Conservation (phyloP, 192 early-diverging fungal species). For the Neocallimastix lanati region DNA sequence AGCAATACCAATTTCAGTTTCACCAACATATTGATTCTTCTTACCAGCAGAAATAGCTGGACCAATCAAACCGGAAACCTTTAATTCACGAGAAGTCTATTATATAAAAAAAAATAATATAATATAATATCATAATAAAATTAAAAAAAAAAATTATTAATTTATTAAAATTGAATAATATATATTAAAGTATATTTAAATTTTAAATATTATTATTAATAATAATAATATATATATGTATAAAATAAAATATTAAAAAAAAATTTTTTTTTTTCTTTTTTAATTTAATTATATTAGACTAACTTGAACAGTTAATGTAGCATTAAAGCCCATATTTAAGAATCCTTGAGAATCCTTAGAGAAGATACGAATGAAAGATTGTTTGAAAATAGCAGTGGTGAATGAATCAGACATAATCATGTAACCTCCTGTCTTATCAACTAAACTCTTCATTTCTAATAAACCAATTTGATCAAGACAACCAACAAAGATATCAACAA, state of each 20-base stretch:
- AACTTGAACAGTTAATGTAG: slow-evolving; percentile 90
- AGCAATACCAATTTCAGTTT: slow-evolving; percentile 93
- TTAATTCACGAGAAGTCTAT: slow-evolving; percentile 81
- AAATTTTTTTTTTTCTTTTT: too few relatives aligned
- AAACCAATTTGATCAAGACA: slow-evolving; percentile 95
- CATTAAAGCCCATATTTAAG: slow-evolving; percentile 94
- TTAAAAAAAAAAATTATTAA: too few relatives aligned
- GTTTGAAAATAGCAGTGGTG: slow-evolving; percentile 92
- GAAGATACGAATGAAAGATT: slow-evolving; percentile 87
- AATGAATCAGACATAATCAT: slow-evolving; percentile 95
- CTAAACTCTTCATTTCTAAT: slow-evolving; percentile 86
- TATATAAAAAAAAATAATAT: too few relatives aligned
- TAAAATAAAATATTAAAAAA: too few relatives aligned
- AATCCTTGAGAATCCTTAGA: slow-evolving; percentile 75
- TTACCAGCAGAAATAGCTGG: slow-evolving; percentile 78
- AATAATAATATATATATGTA: too few relatives aligned
- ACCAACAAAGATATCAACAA: slow-evolving; percentile 90
- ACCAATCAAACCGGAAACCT: slow-evolving; percentile 90
- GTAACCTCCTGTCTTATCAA: slow-evolving; percentile 70
- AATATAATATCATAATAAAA: too few relatives aligned
- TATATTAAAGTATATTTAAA: too few relatives aligned
- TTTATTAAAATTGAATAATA: too few relatives aligned
- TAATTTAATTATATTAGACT: neutral
- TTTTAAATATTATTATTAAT: too few relatives aligned
- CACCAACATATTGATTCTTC: slow-evolving; percentile 74